These are phyloP conservation scores for Uronychia binucleata DNA, from an alignment of 73 alveolate species.

Conservation along the genomic window DNA sequence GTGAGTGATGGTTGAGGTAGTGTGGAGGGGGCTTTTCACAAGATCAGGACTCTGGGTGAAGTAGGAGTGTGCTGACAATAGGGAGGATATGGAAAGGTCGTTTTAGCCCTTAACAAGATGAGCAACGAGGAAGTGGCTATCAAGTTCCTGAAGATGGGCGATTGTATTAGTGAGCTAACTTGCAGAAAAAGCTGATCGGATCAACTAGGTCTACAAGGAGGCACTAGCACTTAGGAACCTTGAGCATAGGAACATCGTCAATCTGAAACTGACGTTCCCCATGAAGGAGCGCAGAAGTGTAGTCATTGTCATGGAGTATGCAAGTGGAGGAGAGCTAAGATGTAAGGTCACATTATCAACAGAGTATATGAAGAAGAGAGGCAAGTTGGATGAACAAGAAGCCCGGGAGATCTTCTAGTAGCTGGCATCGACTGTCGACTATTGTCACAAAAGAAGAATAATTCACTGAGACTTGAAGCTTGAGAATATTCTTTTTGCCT, in stretches of 20 bases:
- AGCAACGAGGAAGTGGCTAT: conserved; percentile 51
- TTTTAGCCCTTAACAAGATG: conserved; percentile 32
- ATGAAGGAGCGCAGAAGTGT: conserved; percentile 25
- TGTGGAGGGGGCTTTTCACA: conserved; percentile 45
- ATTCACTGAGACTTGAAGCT: conserved; percentile 57
- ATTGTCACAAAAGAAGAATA: conserved; percentile 41
- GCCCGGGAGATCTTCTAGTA: conserved; percentile 35
- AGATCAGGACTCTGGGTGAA: conserved; percentile 29
- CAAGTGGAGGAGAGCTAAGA: conserved; percentile 46
- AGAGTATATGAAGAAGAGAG: conserved; percentile 23
- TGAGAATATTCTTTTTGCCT: conserved; percentile 40
- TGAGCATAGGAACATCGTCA: conserved; percentile 36
- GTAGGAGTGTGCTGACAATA: not conserved
- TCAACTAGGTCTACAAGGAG: conserved; percentile 55
- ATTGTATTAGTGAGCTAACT: conserved; percentile 46
- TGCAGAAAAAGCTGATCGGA: conserved; percentile 42
- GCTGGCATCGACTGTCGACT: conserved; percentile 33
- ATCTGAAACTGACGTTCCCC: conserved; percentile 26
- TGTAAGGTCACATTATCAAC: conserved; percentile 36
- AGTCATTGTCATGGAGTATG: conserved; percentile 33
- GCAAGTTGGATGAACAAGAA: conserved; percentile 25
- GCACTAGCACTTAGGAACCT: conserved; percentile 52
- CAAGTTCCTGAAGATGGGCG: conserved; percentile 33
- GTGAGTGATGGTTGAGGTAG: too few species aligned
- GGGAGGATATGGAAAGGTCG: conserved; percentile 46